Conservation (phyloP, 2,329 filamentous ascomycete species). For the Volutella citrinella region DNA sequence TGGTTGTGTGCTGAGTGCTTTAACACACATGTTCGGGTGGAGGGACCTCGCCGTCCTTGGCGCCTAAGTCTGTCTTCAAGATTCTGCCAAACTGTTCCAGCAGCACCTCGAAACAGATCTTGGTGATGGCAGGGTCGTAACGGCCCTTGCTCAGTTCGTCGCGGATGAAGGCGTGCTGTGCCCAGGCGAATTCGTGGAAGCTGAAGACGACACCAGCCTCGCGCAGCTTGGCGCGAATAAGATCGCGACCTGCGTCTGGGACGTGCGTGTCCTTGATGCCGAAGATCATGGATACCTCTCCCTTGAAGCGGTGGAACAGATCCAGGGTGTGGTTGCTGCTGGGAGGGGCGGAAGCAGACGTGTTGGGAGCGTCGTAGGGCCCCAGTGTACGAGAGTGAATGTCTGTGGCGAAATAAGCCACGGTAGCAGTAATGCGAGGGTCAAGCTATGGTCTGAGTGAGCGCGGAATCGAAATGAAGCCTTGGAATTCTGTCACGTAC, state of each 20-base stretch:
- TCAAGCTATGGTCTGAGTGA: conserved; percentile 53
- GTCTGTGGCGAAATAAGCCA: conserved; percentile 92
- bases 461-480: neutral
- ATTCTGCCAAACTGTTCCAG: conserved; percentile 79
- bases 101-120: conserved; percentile 87
- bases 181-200: conserved; percentile 90
- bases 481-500: conserved; percentile 39
- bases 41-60: conserved; percentile 56
- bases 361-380: conserved; percentile 48
- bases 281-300: conserved; percentile 88
- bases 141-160: conserved; percentile 92
- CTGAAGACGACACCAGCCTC: conserved; percentile 71
- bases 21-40: conserved; percentile 73
- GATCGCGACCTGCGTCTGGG: conserved; percentile 74
- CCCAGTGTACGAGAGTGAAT: conserved; percentile 79
- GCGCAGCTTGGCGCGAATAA: conserved; percentile 79
- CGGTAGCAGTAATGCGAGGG: conserved; percentile 68
- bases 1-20: too few relatives aligned
- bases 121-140: conserved; percentile 83
- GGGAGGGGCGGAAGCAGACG: conserved; percentile 34
- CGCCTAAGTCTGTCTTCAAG: conserved; percentile 76
- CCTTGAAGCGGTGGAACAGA: conserved; percentile 63
- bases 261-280: conserved; percentile 91
- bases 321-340: conserved; percentile 51
- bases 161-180: conserved; percentile 91